Percentiles rank a stretch among this genome's conserved stretches.
phyloP scores from a whole-genome alignment of 1,284 basidiomycete species.

The Lignosus rhinocerotis region DNA sequence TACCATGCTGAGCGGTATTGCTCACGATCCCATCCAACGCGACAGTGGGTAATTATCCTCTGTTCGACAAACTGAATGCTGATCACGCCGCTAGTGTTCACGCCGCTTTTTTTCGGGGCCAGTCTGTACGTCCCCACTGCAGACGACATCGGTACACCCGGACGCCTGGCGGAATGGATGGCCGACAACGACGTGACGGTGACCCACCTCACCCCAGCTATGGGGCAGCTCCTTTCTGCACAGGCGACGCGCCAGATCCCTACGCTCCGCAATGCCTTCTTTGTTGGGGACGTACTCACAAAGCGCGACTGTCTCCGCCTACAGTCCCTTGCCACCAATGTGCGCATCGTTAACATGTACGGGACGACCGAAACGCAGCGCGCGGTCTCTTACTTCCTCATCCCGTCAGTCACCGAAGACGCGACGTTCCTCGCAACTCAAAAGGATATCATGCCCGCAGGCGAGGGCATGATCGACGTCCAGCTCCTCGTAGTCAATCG shows the following conservation, averaged over 20 bases:
- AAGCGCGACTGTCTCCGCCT: slow-evolving; percentile 97
- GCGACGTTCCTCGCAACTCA: slow-evolving; percentile 91
- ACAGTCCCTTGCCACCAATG: slow-evolving; percentile 91
- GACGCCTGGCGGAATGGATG: slow-evolving; percentile 99
- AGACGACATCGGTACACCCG: slow-evolving; percentile 97
- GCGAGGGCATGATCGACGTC: slow-evolving; percentile 97
- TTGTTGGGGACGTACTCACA: slow-evolving; percentile 98
- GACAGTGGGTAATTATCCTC: slow-evolving; percentile 70
- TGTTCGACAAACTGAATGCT: background rate
- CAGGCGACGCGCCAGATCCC: slow-evolving; percentile 92
- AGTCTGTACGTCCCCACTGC: slow-evolving; percentile 95
- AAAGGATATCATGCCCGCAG: slow-evolving; percentile 99
- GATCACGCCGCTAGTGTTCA: slow-evolving; percentile 74
- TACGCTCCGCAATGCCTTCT: slow-evolving; percentile 90
- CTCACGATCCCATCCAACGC: slow-evolving; percentile 98
- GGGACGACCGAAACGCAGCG: slow-evolving; percentile 99
- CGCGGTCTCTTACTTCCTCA: slow-evolving; percentile 96
- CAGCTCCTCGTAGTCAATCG: slow-evolving; percentile 97
- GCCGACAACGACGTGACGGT: slow-evolving; percentile 86
- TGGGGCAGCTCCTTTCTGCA: slow-evolving; percentile 98
- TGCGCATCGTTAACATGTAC: slow-evolving; percentile 99
- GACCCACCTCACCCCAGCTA: slow-evolving; percentile 97
- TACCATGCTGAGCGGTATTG: slow-evolving; percentile 99
- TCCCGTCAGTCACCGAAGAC: slow-evolving; percentile 85
- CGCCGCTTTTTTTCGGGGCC: slow-evolving; percentile 97